phyloP scores from a whole-genome alignment of 2,329 filamentous ascomycete species.

The Aureobasidium sp. region DNA sequence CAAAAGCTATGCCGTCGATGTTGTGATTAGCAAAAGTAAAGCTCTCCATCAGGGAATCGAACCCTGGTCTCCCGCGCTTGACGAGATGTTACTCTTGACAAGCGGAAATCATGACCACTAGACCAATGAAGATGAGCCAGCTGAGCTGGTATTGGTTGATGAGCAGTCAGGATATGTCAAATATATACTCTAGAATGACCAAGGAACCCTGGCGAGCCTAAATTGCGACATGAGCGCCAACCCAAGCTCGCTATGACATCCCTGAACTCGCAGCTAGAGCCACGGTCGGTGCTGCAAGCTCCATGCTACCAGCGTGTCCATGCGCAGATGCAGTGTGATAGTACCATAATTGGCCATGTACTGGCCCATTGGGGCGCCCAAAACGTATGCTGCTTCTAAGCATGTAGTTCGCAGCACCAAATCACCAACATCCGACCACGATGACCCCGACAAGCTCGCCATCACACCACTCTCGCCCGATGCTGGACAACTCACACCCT shows the following conservation, averaged over 20 bases:
- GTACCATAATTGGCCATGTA: constrained; percentile 56
- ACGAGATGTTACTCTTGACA: constrained; percentile 3
- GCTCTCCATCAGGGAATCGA: constrained; percentile 6
- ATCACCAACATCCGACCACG: constrained; percentile 50
- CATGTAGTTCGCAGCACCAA: constrained; percentile 46
- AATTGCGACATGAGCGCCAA: neutral
- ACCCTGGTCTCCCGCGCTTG: constrained; percentile 8
- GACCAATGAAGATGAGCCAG: constrained; percentile 7
- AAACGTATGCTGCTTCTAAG: constrained; percentile 72
- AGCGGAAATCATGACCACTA: constrained; percentile 10
- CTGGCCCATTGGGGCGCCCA: constrained; percentile 81
- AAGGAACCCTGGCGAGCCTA: neutral
- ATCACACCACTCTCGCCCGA: neutral
- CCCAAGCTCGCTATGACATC: neutral
- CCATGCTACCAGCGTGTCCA: neutral
- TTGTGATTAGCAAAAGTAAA: no score
- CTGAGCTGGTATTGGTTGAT: neutral
- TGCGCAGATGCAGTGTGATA: constrained; percentile 15
- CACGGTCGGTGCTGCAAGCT: neutral
- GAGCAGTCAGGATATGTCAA: neutral
- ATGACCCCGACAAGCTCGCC: constrained; percentile 36
- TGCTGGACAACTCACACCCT: constrained; percentile 5
- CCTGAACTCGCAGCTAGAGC: neutral
- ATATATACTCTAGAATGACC: neutral
- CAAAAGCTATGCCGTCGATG: no score